Base-by-base conservation (phyloP, 2,329 filamentous ascomycete species). In the Colletotrichum sp. region DNA sequence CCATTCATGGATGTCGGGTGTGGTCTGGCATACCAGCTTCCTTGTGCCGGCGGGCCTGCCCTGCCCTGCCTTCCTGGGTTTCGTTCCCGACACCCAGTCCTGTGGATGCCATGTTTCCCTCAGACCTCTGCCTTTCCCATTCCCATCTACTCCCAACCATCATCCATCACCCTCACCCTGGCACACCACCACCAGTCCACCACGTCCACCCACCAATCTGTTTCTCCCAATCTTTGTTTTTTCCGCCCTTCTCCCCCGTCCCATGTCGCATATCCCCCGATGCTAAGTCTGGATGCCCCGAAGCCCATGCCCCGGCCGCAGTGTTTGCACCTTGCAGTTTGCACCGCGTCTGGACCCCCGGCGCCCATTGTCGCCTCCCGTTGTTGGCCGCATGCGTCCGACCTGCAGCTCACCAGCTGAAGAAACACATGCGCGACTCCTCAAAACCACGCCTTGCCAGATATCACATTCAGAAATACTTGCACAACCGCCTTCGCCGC, bases 311-410 rank as follows among this genome's bases (percentile, higher is more conserved):
- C 44, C 44, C n/a, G 44, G 44, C 44, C n/a, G 44, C 44, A 49
- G 32, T 30, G n/a, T 39, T 12, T 44, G 34, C 13, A 44, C 34
- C 15, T 49, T n/a, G 21, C 62, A 16, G 21, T 30, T 44, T n/a
- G 21, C 62, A 32, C 71, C 49, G 52, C 69, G 24, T 71, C 70
- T 71, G 69, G 69, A 24, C 36, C 30, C 36, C 30, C 28, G 8
- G 12, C 28, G 39, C 12, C 13, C 68, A 18, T 52, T 26, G 24
- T 28, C 52, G 24, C 30, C 30, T 9, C 39, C 12, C 49, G 34
- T 57, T 60, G 24, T 60, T 55, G 52, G 28, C 73, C 73, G 73
- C 44, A 73, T 73, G 62, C 73, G 73, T 76, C 44, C 73, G 32
- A 63, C 32, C 18, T 49, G 70, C 63, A 49, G 32, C 21, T 39